phyloP scores from a whole-genome alignment of 805 yeast species.

The Priceomyces medius region DNA sequence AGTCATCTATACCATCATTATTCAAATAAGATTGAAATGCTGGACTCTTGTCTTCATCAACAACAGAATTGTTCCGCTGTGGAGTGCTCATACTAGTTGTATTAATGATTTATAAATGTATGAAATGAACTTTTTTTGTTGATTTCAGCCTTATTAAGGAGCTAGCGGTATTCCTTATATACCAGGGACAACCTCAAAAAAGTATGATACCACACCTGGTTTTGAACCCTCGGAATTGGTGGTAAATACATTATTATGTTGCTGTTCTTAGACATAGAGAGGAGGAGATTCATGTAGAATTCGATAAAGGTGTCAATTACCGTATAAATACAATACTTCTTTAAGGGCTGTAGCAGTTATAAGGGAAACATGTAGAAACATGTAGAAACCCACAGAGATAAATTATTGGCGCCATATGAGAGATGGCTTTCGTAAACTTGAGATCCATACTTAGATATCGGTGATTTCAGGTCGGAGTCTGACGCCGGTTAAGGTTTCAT shows the following conservation, averaged over 20 bases:
- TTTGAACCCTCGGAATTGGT: not conserved
- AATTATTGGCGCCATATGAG: no score
- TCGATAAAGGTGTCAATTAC: not conserved
- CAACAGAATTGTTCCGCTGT: slow-evolving; percentile 6
- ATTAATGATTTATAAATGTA: no score
- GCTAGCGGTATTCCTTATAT: not conserved
- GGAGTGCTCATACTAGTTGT: not conserved
- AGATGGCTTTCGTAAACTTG: no score
- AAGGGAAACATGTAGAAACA: no score
- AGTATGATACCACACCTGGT: not conserved
- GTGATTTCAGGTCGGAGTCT: no score
- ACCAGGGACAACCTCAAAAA: not conserved
- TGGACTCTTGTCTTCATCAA: slow-evolving; percentile 14
- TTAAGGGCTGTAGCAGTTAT: no score
- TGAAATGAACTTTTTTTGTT: no score
- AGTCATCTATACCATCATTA: slow-evolving; percentile 69
- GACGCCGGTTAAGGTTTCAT: no score
- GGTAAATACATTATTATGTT: not conserved
- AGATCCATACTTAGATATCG: no score
- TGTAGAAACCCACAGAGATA: no score
- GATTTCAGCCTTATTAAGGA: not conserved
- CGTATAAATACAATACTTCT: not conserved
- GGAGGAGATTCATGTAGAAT: slow-evolving; percentile 2
- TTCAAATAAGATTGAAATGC: slow-evolving; percentile 56
- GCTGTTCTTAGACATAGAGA: slow-evolving; percentile 2